Evolutionary conservation across 495 filamentous ascomycete genomes (phyloP), one percentile per base, ranked within the genome.

Genomic region (Chaetomium fimeti): DNA sequence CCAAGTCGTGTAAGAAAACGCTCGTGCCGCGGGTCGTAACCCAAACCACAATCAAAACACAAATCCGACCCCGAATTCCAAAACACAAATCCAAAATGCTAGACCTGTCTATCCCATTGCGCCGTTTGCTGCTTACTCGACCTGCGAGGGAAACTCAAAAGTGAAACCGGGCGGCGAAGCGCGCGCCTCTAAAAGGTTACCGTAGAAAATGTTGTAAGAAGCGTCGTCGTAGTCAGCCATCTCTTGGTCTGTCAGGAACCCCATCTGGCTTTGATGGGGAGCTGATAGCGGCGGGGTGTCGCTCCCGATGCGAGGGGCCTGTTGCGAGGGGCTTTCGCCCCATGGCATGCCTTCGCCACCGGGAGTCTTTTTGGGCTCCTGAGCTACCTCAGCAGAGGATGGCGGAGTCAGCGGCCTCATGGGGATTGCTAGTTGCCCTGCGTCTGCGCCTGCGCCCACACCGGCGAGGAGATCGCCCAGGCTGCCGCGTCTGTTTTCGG

Each of bases 401-500:
- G 45, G 59, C 18, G 59, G 48, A 1, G 28, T 52, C 28, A 27
- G 32, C 20, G 48, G 59, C 18, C 47, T 28, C 15, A 16, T 16
- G 2, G 42, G 13, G n/a, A 13, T 24, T 13, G 29, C 7, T 1
- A 6, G 29, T 27, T 60, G 57, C 32, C 13, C 40, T 32, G 24
- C 25, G 36, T 36, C 32, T 36, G 32, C 32, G 8, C 32, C 32
- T 11, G 32, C 32, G 32, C 32, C 32, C 8, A 36, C 32, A 36
- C 38, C 57, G 8, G 20, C 2, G 16, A 20, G 25, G 5, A 61
- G 22, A 13, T 70, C 68, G 29, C 65, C 65, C 12, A 74, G 48
- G 38, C 71, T 74, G 55, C 68, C 57, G 24, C 70, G 61, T 24
- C 71, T 32, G 5, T 63, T 51, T 28, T 71, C 65, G n/a, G 68